A percentile compares a stretch with the other conserved stretches of the same genome.
phyloP scores from a whole-genome alignment of 805 yeast species.

The Priceomyces carsonii region DNA sequence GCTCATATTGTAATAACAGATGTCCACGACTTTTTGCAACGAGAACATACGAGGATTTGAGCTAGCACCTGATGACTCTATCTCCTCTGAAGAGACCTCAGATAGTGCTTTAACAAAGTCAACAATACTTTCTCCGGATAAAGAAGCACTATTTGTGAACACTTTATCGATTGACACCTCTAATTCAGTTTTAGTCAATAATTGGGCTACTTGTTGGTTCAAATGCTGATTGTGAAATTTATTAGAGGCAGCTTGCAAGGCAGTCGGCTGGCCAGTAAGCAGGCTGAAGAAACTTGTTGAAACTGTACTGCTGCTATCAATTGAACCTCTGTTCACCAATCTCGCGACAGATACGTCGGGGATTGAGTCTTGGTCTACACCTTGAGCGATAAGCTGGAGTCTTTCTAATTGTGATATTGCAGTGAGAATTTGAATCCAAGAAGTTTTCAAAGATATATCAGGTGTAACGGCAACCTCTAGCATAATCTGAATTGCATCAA shows the following conservation, averaged over 20 bases:
- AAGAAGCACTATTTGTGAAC: slow-evolving; percentile 75
- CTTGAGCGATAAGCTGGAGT: slow-evolving; percentile 82
- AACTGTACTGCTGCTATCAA: slow-evolving; percentile 49
- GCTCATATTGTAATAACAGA: slow-evolving; percentile 95
- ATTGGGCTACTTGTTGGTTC: slow-evolving; percentile 55
- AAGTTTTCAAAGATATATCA: slow-evolving; percentile 64
- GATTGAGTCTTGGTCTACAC: slow-evolving; percentile 76
- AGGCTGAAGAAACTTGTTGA: slow-evolving; percentile 54
- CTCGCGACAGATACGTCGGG: slow-evolving; percentile 86
- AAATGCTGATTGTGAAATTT: slow-evolving; percentile 73
- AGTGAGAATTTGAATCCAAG: slow-evolving; percentile 84
- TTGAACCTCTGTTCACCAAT: slow-evolving; percentile 52
- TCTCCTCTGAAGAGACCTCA: slow-evolving; percentile 86
- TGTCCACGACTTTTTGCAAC: slow-evolving; percentile 93
- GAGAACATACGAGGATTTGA: slow-evolving; percentile 88
- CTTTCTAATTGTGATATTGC: slow-evolving; percentile 91
- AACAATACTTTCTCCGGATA: slow-evolving; percentile 82
- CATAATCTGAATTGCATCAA: slow-evolving; percentile 74
- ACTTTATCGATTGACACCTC: slow-evolving; percentile 84
- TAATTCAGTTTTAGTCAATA: slow-evolving; percentile 64
- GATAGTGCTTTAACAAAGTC: slow-evolving; percentile 86
- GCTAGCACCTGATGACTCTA: slow-evolving; percentile 81
- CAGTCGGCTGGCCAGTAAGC: slow-evolving; percentile 51
- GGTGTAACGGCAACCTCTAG: slow-evolving; percentile 76
- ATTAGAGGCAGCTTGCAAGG: slow-evolving; percentile 66